These are phyloP conservation scores for Solanum hybrid DNA, from an alignment of 305 asterid genomes.

Conservation along the genomic window DNA sequence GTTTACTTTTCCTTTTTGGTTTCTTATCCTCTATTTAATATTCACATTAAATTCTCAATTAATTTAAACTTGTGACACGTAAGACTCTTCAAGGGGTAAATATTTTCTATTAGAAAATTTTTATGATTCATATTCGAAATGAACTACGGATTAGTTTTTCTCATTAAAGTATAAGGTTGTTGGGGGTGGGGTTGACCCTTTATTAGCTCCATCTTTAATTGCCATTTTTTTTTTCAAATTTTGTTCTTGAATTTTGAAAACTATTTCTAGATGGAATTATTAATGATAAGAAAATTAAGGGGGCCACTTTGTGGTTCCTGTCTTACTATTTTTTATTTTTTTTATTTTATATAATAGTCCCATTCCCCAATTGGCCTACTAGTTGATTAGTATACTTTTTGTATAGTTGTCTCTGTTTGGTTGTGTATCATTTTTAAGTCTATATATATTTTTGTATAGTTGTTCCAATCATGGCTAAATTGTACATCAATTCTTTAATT, in stretches of 20 bases:
- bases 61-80: rapidly evolving
- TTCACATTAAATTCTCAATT: background rate
- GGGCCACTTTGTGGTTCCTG: background rate
- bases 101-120: background rate
- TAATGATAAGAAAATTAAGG: background rate
- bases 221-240: background rate
- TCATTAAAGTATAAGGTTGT: background rate
- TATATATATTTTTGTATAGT: background rate
- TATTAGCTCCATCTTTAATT: background rate
- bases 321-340: background rate
- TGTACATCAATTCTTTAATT: background rate
- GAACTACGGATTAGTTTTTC: background rate
- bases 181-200: background rate
- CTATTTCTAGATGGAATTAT: background rate
- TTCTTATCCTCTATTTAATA: background rate
- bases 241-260: background rate
- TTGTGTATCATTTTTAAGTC: background rate
- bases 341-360: background rate
- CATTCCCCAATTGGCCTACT: background rate
- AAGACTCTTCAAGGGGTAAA: background rate
- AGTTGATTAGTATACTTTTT: background rate
- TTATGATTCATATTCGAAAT: background rate
- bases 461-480: background rate
- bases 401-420: background rate
- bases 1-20: background rate